Evolutionary conservation across 2,329 filamentous ascomycete species (phyloP), one percentile per base, ranked within the genome.

Genomic region (Aspergillus carbonarius): DNA sequence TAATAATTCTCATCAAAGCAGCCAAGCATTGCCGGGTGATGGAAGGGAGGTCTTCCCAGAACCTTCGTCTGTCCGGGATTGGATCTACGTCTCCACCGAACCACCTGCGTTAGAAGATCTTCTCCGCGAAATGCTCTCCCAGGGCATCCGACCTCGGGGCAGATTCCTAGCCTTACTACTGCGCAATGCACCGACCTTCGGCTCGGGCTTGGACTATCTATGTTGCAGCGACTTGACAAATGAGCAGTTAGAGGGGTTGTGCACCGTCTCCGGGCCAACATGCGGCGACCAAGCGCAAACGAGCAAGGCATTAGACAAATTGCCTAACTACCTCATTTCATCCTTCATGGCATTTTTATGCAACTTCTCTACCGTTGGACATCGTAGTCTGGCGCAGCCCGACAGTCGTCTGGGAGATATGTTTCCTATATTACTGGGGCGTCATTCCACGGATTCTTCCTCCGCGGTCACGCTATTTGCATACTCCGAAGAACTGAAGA

Each of bases 31-130:
- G 4, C 82, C 85, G 6, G 86, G 85, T 17, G 85, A 88, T 69
- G 76, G 76, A 20, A 78, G 73, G 58, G 85, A 87, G 66, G 76
- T 83, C 9, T 73, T 79, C 44, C 77, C 83, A 5, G 80, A 84
- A 56, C 83, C 85, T 8, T 72, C 74, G 13, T 86, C 84, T 30
- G 81, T 83, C 5, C 78, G 84, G 32, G 81, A 87, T 63, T 72
- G 82, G 49, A 82, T 85, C 1, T 86, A 87, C 68, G 78, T 86
- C 10, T 78, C 78, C 25, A 79, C 79, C 13, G 76, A 81, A 42
- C 78, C 83, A 13, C 85, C 85, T 5, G 78, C 76, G 0, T 66
- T 82, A 17, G 74, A 81, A n/a, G 74, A 79, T 10, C 77, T 88
- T 34, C 77, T 83, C 44, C 64, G 78, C 17, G 72, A 81, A 42